phyloP scores from a whole-genome alignment of 345 rosid species.

The Eucalyptus cladocalyx region DNA sequence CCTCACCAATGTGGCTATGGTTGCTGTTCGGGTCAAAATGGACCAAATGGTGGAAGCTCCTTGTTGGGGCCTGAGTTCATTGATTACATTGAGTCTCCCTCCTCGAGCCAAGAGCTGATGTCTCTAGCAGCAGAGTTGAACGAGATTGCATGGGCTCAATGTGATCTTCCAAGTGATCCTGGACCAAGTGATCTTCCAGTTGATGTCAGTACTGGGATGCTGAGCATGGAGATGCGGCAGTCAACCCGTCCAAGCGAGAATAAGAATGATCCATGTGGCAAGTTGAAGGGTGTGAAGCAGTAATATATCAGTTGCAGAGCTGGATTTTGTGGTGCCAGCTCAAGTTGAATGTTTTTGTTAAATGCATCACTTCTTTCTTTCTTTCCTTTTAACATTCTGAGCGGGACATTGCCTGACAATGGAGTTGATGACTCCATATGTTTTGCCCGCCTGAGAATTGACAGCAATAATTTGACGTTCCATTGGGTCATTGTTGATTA shows the following conservation, averaged over 20 bases:
- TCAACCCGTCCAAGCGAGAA: slow-evolving; percentile 10
- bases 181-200: background rate
- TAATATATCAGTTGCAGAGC: background rate
- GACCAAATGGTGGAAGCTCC: slow-evolving; percentile 11
- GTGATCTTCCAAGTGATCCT: slow-evolving; percentile 15
- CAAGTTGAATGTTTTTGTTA: background rate
- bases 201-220: background rate
- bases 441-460: background rate
- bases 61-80: slow-evolving; percentile 80
- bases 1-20: slow-evolving; percentile 71
- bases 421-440: background rate
- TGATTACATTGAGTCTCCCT: slow-evolving; percentile 59
- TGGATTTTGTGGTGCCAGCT: background rate
- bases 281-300: background rate
- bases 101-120: slow-evolving; percentile 57
- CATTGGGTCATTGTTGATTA: background rate
- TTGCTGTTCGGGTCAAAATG: slow-evolving; percentile 34
- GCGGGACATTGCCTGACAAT: background rate
- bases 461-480: background rate
- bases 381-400: background rate
- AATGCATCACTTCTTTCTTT: background rate
- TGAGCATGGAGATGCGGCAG: background rate
- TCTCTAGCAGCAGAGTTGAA: slow-evolving; percentile 77
- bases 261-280: background rate
- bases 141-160: slow-evolving; percentile 80